Percentiles rank a stretch among this genome's conserved stretches.
These are phyloP conservation scores for Sphaerostilbella broomeana DNA, from an alignment of 2,329 filamentous ascomycete species.

Conservation along the genomic window DNA sequence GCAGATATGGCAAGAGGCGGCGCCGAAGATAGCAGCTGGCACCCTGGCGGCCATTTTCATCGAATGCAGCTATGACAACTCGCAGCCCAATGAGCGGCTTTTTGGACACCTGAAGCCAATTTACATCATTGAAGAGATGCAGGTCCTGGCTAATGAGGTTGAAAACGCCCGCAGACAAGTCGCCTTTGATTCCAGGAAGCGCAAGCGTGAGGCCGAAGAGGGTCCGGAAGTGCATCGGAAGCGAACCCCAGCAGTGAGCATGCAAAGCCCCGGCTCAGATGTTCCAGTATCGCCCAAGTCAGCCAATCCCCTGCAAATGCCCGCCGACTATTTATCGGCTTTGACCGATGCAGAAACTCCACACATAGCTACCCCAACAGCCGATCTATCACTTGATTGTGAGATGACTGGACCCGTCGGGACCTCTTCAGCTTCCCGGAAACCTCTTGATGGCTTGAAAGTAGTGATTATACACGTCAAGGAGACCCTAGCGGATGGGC, in stretches of 20 bases:
- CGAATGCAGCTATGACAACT: constrained; percentile 89
- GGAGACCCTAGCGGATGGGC: constrained; percentile 70
- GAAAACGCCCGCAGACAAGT: constrained; percentile 38
- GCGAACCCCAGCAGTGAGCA: constrained; percentile 15
- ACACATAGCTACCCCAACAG: constrained; percentile 41
- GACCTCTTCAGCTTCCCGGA: constrained; percentile 10
- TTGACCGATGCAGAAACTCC: constrained; percentile 30
- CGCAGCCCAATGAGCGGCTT: constrained; percentile 66
- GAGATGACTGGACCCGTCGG: constrained; percentile 18
- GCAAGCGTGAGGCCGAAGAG: constrained; percentile 46
- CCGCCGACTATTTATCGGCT: constrained; percentile 7
- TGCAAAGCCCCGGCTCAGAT: constrained; percentile 26
- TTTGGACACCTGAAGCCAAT: constrained; percentile 86
- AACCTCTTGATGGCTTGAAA: constrained; percentile 63
- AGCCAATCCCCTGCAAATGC: constrained; percentile 21
- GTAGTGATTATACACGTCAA: constrained; percentile 93
- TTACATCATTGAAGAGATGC: constrained; percentile 75
- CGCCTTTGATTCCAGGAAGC: constrained; percentile 47
- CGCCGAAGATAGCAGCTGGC: constrained; percentile 70
- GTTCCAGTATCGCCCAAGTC: constrained; percentile 49
- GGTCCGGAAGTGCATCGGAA: constrained; percentile 16
- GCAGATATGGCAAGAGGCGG: constrained; percentile 82
- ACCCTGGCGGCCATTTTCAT: constrained; percentile 79
- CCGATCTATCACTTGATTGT: constrained; percentile 38
- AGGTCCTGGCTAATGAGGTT: constrained; percentile 64